phyloP scores from a whole-genome alignment of 129 eudicot species.

The Tagetes erecta region DNA sequence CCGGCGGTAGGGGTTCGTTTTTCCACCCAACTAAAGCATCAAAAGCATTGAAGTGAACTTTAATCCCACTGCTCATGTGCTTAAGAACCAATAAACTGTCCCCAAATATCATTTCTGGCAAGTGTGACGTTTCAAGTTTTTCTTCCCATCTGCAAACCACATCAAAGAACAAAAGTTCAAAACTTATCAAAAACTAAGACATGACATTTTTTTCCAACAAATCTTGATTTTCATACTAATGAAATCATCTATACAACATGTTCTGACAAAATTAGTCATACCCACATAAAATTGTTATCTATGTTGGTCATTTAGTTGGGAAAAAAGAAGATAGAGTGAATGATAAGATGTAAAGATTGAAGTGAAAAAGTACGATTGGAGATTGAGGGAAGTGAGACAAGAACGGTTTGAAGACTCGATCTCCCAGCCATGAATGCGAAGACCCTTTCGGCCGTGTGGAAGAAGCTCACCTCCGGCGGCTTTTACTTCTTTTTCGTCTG shows the following conservation, averaged over 20 bases:
- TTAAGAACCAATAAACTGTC: constrained; percentile 80
- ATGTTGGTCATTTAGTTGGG: too few species aligned
- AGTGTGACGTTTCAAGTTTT: constrained; percentile 85
- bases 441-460: constrained; percentile 61
- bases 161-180: background rate
- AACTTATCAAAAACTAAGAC: background rate
- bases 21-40: constrained; percentile 94
- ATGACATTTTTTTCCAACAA: background rate
- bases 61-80: constrained; percentile 62
- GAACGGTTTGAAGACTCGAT: constrained; percentile 81
- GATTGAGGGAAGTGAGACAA: constrained; percentile 68
- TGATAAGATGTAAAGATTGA: background rate
- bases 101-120: constrained; percentile 96
- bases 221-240: background rate
- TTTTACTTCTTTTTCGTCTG: constrained; percentile 64
- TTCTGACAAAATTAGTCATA: background rate
- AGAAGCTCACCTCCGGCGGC: constrained; percentile 80
- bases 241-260: background rate
- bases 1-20: constrained; percentile 87
- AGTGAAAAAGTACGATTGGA: constrained; percentile 55
- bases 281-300: background rate
- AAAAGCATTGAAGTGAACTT: constrained; percentile 76
- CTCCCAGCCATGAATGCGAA: constrained; percentile 89
- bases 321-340: too few species aligned
- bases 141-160: constrained; percentile 83